Base-by-base conservation (phyloP, 2,329 filamentous ascomycete species). In the Seiridium cupressi region DNA sequence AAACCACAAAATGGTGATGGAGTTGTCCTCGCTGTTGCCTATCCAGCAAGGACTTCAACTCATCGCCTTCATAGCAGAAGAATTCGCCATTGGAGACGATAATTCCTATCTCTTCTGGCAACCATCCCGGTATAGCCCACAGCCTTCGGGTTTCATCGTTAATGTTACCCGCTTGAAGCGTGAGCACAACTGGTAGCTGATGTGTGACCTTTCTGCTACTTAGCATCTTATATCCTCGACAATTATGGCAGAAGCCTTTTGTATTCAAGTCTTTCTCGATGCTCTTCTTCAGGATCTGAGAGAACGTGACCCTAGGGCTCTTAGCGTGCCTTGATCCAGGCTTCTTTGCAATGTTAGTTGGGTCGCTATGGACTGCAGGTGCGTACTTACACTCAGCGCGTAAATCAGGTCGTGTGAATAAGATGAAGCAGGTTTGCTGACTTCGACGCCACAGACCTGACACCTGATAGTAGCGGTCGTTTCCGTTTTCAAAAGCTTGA, bases 101-200 rank as follows among this genome's bases (percentile, higher is more conserved):
- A 69, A 99, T 86, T 44, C 95, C 95, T 68, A 99, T 93, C 72
- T 98, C 93, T 70, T 95, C 90, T 0, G 95, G 95, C 10, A 99
- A 80, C 89, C 94, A 99, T 13, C 91, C 92, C 0, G 92, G 92
- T 10, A 88, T 92, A 1, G 91, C 87, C 96, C 96, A 99, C 13
- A 97, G 81, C 61, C 90, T 84, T 67, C 89, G 89, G 42, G 92
- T 86, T 64, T 94, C 90, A 2, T 87, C 84, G 51, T 79, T 89
- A 4, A 83, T 86, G 46, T 91, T 89, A 9, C 91, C 86, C 0
- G 92, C 91, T 70, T 97, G 97, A 34, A 99, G 83, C 79, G 96
- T 90, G 63, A 99, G 75, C n/a, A 97, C 91, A 38, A 87, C 84
- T 0, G 95, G 94, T 62, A 97, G 84, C 46, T 84, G 88, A 65